Conservation (phyloP, 225 moss, liverwort and hornwort species). For the Marchantia polymorpha region DNA sequence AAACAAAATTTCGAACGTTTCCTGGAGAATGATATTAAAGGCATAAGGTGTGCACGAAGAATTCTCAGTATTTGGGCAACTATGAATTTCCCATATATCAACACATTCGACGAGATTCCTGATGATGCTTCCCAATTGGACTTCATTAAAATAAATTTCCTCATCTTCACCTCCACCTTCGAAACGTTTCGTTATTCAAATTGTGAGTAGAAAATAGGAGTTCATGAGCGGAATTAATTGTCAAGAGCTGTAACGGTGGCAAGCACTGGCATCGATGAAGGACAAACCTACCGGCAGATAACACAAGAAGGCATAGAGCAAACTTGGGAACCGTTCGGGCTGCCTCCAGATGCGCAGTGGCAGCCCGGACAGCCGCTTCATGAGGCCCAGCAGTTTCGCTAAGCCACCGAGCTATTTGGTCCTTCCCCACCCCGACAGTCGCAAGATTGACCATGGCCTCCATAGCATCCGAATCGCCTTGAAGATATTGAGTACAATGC, state of each 20-base stretch:
- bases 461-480: slow-evolving; percentile 35
- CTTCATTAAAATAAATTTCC: too few relatives aligned
- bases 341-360: slow-evolving; percentile 71
- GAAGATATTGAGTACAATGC: neutral
- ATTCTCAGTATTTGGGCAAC: too few relatives aligned
- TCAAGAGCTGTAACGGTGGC: neutral
- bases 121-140: too few relatives aligned
- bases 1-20: too few relatives aligned
- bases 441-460: slow-evolving; percentile 89
- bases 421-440: slow-evolving; percentile 64
- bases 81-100: too few relatives aligned
- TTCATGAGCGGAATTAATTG: neutral
- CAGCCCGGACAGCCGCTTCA: slow-evolving; percentile 65
- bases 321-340: slow-evolving; percentile 73
- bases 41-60: too few relatives aligned
- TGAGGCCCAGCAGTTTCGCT: slow-evolving; percentile 75
- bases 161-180: too few relatives aligned
- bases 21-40: too few relatives aligned
- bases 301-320: slow-evolving; percentile 60
- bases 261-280: neutral
- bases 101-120: too few relatives aligned
- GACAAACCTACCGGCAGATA: slow-evolving; percentile 58
- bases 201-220: too few relatives aligned
- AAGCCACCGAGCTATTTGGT: slow-evolving; percentile 76
- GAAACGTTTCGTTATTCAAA: too few relatives aligned